Evolutionary conservation across 2,329 filamentous ascomycete genomes (phyloP).

Genomic region (Aureobasidium sp.): DNA sequence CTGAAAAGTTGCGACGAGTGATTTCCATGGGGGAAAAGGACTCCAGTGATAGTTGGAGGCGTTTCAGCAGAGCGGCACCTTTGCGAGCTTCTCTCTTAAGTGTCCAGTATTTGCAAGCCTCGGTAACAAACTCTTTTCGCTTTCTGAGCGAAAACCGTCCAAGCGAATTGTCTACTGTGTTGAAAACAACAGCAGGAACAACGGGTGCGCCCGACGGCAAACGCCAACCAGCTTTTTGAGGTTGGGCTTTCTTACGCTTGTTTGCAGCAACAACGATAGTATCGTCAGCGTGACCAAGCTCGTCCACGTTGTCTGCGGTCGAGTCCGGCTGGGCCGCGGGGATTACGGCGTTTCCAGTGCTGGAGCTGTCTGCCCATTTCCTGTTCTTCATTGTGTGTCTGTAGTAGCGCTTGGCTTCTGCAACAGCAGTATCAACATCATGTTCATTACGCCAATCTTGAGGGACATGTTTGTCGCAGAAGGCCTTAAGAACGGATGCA

Average conservation of each 20-base stretch:
- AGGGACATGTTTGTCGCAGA: conserved; percentile 92
- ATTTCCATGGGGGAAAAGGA: conserved; percentile 97
- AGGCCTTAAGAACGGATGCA: conserved; percentile 78
- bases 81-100: conserved; percentile 87
- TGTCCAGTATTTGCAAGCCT: conserved; percentile 96
- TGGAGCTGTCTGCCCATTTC: conserved; percentile 86
- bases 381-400: conserved; percentile 79
- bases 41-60: conserved; percentile 89
- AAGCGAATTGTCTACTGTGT: conserved; percentile 75
- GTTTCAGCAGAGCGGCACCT: conserved; percentile 84
- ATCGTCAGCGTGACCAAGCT: conserved; percentile 28
- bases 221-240: conserved; percentile 71
- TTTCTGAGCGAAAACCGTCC: conserved; percentile 76
- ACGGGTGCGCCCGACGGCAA: conserved; percentile 90
- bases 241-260: conserved; percentile 46
- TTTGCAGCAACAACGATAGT: conserved; percentile 49
- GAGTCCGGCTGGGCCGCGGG: conserved; percentile 43
- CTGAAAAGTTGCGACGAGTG: conserved; percentile 87
- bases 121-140: conserved; percentile 83
- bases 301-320: conserved; percentile 37
- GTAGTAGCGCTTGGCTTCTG: conserved; percentile 81
- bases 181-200: conserved; percentile 80
- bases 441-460: conserved; percentile 82
- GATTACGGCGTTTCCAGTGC: conserved; percentile 68
- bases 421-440: conserved; percentile 68